A percentile compares a stretch with the other conserved stretches of the same genome.
Evolutionary conservation across 208 protist species (phyloP).

Genomic region (Endotrypanum monterogeii): DNA sequence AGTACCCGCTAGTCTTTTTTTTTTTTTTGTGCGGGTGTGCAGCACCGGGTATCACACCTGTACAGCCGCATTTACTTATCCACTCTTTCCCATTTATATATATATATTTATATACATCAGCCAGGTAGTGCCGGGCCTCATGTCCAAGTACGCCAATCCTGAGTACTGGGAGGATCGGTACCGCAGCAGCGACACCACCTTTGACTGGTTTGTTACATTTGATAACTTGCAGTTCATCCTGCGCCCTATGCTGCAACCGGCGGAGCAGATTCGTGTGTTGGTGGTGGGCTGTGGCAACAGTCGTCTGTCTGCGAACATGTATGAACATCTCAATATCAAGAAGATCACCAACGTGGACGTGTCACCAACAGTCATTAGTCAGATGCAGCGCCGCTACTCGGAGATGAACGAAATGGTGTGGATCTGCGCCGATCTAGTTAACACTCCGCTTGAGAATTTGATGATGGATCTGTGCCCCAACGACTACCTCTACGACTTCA

Average conservation of each 20-base stretch:
- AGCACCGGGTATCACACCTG: background rate
- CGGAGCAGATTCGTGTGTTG: constrained; percentile 79
- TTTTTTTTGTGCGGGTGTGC: background rate
- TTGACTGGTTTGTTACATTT: constrained; percentile 92
- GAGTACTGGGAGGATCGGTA: constrained; percentile 95
- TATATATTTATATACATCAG: constrained; percentile 3
- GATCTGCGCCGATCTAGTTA: constrained; percentile 79
- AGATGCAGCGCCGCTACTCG: constrained; percentile 88
- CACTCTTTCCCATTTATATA: background rate
- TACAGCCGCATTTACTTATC: background rate
- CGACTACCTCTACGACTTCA: constrained; percentile 88
- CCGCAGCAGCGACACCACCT: constrained; percentile 89
- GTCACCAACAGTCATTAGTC: constrained; percentile 82
- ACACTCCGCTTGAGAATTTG: constrained; percentile 79
- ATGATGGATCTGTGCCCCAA: constrained; percentile 75
- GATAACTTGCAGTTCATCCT: constrained; percentile 86
- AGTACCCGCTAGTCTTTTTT: background rate
- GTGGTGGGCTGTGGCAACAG: constrained; percentile 92
- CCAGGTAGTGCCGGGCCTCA: constrained; percentile 9
- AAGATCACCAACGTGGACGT: constrained; percentile 92
- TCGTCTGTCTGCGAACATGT: constrained; percentile 75
- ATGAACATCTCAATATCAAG: constrained; percentile 85
- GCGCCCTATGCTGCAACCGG: constrained; percentile 70
- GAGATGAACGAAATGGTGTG: constrained; percentile 90
- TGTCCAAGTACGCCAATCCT: constrained; percentile 91